Base-by-base conservation (phyloP, 257 asterid genomes). In the Gardenia jasminoides region DNA sequence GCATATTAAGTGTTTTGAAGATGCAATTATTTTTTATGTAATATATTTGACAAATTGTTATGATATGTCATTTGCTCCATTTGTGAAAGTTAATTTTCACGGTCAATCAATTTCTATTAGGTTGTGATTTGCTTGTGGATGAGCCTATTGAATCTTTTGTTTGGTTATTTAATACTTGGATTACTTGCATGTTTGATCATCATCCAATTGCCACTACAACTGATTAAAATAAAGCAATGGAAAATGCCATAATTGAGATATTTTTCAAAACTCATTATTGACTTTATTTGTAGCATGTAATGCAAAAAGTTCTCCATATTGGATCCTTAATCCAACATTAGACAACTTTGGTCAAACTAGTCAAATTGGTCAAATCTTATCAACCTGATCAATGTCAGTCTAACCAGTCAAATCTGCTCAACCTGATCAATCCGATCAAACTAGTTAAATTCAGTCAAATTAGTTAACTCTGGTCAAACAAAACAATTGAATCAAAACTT, bases 1-100 rank as follows among this genome's bases (percentile, higher is more conserved):
- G 79, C 62, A 6, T 72, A 71, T 31, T 31, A 26, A 76, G 36
- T 56, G 33, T 11, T 64, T 77, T 77, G 67, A 62, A 30, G 81
- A 62, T 64, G 75, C 71, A 2, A 47, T 81, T 12, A 47, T 11
- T 2, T 70, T 81, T 81, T 78, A 77, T 70, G 77, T 76, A 2
- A 77, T 75, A 2, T 77, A 78, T 26, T 11, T 52, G 6, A 69
- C 66, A 13, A 78, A 52, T 11, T 17, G 22, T 8, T 67, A 78
- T 50, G 79, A 67, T 16, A 28, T 66, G 48, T 44, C 81, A 13
- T 67, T 78, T 54, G 46, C 76, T 28, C 67, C 68, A 50, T 78
- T 78, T 50, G 76, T 67, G 7, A 69, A 58, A 22, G 76, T 69
- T 28, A 68, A 78, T 33, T 76, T 68, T 39, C 76, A 78, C 31